Evolutionary conservation across 2,329 filamentous ascomycete species (phyloP).

Genomic region (Harringtonia aguacate): DNA sequence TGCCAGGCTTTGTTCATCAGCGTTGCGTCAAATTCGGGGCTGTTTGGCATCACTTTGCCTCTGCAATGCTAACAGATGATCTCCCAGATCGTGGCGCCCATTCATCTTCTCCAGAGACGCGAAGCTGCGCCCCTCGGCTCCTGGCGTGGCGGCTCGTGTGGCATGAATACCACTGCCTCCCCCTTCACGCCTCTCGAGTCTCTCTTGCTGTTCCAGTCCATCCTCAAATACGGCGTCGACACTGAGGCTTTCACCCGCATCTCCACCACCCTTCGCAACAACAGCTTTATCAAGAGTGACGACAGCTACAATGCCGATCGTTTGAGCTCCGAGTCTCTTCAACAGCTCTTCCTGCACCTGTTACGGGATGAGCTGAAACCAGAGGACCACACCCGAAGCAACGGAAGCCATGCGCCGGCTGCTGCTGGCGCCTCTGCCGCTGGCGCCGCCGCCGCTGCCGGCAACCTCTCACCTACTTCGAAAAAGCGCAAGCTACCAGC

Average conservation of each 20-base stretch:
- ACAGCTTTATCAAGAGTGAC: slow-evolving; percentile 61
- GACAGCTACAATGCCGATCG: slow-evolving; percentile 62
- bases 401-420: slow-evolving; percentile 12
- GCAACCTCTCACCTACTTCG: slow-evolving; percentile 33
- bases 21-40: neutral
- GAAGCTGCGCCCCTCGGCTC: slow-evolving; percentile 19
- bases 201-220: slow-evolving; percentile 22
- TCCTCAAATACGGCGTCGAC: slow-evolving; percentile 19
- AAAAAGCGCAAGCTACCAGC: slow-evolving; percentile 67
- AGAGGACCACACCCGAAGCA: slow-evolving; percentile 30
- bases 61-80: no score
- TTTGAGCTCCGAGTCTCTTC: slow-evolving; percentile 66
- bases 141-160: slow-evolving; percentile 22
- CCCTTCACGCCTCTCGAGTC: slow-evolving; percentile 24
- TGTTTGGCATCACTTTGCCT: no score
- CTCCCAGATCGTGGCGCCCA: slow-evolving; percentile 22
- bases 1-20: neutral
- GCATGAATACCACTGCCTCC: slow-evolving; percentile 20
- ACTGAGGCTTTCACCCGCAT: slow-evolving; percentile 22
- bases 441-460: slow-evolving; percentile 28
- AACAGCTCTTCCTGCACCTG: slow-evolving; percentile 66
- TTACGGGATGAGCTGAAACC: slow-evolving; percentile 60
- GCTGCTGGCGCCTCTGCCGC: neutral
- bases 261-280: slow-evolving; percentile 55
- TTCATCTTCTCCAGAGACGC: slow-evolving; percentile 23